A percentile compares a stretch with the other conserved stretches of the same genome.
phyloP scores from a whole-genome alignment of 2,329 filamentous ascomycete genomes.

The Pestalotiopsis fici region DNA sequence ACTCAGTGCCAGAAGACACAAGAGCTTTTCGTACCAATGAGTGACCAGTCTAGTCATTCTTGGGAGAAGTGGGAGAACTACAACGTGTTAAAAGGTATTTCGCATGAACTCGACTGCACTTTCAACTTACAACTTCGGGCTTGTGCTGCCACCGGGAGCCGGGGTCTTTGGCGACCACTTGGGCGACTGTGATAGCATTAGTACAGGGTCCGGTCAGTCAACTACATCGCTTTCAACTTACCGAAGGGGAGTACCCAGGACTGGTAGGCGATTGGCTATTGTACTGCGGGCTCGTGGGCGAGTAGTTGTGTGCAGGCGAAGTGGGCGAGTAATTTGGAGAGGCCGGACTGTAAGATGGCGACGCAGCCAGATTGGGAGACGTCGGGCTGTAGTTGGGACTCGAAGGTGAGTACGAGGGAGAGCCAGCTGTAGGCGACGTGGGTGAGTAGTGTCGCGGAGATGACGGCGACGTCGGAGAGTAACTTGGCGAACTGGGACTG shows the following conservation, averaged over 20 bases:
- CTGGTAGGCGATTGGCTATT: conserved; percentile 62
- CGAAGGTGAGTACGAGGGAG: conserved; percentile 71
- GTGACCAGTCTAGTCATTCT: conserved; percentile 17
- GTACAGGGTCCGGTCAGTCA: conserved; percentile 8
- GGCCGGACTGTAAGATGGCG: conserved; percentile 67
- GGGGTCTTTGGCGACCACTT: conserved; percentile 46
- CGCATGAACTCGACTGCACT: conserved; percentile 17
- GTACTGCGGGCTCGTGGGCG: conserved; percentile 60
- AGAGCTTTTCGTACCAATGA: background rate
- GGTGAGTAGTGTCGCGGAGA: conserved; percentile 61
- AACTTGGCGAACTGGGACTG: conserved; percentile 66
- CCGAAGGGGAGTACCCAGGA: conserved; percentile 70
- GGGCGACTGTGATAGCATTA: conserved; percentile 42
- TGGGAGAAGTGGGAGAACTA: conserved; percentile 34
- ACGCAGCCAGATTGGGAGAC: conserved; percentile 58
- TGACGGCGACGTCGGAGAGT: conserved; percentile 63
- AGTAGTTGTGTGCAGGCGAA: conserved; percentile 59
- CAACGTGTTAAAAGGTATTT: conserved; percentile 9
- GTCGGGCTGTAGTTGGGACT: conserved; percentile 74
- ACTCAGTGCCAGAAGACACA: conserved; percentile 9
- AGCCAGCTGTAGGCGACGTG: conserved; percentile 76
- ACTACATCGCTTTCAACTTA: conserved; percentile 26
- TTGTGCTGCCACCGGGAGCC: conserved; percentile 38
- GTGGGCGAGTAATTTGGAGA: conserved; percentile 81
- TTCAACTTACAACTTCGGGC: conserved; percentile 46